Evolutionary conservation across 1,139 yeast species (phyloP).

Genomic region (Tardiomyces digboiensis): DNA sequence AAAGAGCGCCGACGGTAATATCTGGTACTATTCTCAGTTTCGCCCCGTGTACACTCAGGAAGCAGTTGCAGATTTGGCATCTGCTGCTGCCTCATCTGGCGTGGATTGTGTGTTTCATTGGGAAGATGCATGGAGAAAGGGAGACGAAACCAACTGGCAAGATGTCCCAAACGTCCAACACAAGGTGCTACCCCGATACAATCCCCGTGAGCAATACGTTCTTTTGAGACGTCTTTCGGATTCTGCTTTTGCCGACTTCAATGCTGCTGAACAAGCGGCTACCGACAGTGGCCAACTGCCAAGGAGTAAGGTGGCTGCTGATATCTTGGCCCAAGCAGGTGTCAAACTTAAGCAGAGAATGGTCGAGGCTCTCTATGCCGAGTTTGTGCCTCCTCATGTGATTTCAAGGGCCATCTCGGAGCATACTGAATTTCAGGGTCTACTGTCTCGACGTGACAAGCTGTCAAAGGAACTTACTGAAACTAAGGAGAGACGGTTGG

Average conservation of each 20-base stretch:
- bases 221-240: conserved; percentile 29
- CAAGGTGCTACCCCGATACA: conserved; percentile 46
- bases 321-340: background rate
- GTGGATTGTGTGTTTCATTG: conserved; percentile 46
- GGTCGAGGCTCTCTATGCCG: background rate
- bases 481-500: background rate
- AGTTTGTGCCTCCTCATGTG: background rate
- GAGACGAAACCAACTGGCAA: conserved; percentile 62
- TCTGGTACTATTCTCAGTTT: conserved; percentile 76
- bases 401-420: background rate
- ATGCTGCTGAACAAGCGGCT: background rate
- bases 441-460: background rate
- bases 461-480: background rate
- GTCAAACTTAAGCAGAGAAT: background rate
- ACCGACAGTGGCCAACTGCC: background rate
- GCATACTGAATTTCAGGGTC: background rate
- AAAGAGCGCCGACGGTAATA: conserved; percentile 66
- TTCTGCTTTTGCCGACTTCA: background rate
- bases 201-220: conserved; percentile 57
- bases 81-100: conserved; percentile 46
- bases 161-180: conserved; percentile 43
- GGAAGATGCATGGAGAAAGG: conserved; percentile 85
- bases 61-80: conserved; percentile 79
- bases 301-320: background rate
- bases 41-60: conserved; percentile 90